These are phyloP conservation scores for Gardenia jasminoides DNA, from an alignment of 257 asterid species.

Conservation along the genomic window DNA sequence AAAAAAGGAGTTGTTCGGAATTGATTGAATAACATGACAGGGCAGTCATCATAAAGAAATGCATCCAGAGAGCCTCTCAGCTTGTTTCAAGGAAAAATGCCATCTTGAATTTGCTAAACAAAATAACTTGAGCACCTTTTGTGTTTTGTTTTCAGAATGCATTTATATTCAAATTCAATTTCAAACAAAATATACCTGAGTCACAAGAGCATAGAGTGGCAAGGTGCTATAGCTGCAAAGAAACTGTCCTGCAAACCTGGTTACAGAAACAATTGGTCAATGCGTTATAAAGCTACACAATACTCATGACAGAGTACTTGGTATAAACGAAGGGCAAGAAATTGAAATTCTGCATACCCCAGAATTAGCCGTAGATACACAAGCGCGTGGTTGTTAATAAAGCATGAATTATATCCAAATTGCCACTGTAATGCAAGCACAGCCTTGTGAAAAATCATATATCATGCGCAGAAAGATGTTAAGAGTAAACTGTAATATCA, in stretches of 20 bases:
- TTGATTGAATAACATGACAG: background rate
- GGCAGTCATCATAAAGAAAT: background rate
- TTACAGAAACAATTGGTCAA: conserved; percentile 3
- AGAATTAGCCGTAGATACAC: conserved; percentile 76
- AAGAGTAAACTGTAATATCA: background rate
- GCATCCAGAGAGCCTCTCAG: background rate
- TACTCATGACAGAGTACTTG: background rate
- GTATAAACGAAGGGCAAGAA: background rate
- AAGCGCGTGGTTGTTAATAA: conserved; percentile 70
- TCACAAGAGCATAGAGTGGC: conserved; percentile 85
- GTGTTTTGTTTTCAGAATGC: background rate
- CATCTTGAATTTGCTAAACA: background rate
- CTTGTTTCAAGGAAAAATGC: background rate
- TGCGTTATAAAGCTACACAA: background rate
- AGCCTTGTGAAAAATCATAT: background rate
- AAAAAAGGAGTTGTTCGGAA: too few relatives aligned
- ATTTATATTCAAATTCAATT: background rate
- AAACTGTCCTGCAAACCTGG: conserved; percentile 80
- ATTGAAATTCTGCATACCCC: conserved; percentile 53
- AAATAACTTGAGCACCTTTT: background rate
- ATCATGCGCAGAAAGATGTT: background rate
- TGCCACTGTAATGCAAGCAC: conserved; percentile 72
- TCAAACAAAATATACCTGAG: conserved; percentile 57
- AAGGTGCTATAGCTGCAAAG: conserved; percentile 94
- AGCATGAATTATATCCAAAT: conserved; percentile 93